Evolutionary conservation across 805 yeast species (phyloP).

Genomic region (Candida lessepsii): DNA sequence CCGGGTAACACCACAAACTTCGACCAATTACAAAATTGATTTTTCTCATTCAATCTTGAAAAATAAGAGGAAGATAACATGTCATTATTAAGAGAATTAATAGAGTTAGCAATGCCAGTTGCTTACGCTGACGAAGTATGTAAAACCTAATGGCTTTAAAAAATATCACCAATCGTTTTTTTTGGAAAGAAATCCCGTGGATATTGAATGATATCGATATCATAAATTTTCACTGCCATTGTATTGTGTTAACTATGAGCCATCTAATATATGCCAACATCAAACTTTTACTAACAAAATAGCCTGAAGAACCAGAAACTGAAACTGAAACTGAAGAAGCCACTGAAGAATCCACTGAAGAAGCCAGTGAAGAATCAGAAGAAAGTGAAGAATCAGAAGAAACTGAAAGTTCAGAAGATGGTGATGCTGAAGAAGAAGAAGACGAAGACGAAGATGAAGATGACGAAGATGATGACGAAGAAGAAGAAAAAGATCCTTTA

Average conservation of each 20-base stretch:
- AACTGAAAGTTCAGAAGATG: slow-evolving; percentile 37
- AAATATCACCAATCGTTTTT: no score
- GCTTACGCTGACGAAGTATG: slow-evolving; percentile 79
- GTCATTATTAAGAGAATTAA: slow-evolving; percentile 66
- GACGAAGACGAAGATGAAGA: slow-evolving; percentile 58
- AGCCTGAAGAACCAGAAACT: slow-evolving; percentile 21
- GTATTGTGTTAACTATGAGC: no score
- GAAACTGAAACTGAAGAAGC: slow-evolving; percentile 21
- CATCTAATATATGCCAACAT: no score
- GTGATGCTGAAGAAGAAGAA: slow-evolving; percentile 35
- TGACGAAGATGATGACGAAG: slow-evolving; percentile 66
- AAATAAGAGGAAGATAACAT: slow-evolving; percentile 20
- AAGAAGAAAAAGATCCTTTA: slow-evolving; percentile 54
- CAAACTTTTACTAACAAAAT: slow-evolving; percentile 10
- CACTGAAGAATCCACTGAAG: slow-evolving; percentile 14
- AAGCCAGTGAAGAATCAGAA: slow-evolving; percentile 5
- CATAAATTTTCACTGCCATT: neutral
- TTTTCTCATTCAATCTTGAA: slow-evolving; percentile 22
- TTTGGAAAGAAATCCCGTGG: no score
- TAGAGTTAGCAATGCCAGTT: slow-evolving; percentile 77
- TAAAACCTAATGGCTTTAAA: no score
- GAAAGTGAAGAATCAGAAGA: slow-evolving; percentile 26
- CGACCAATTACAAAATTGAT: slow-evolving; percentile 26
- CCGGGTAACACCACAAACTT: slow-evolving; percentile 9
- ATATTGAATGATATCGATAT: neutral